Conservation (phyloP, 306 rosid species). For the Ochetophila trinervis region DNA sequence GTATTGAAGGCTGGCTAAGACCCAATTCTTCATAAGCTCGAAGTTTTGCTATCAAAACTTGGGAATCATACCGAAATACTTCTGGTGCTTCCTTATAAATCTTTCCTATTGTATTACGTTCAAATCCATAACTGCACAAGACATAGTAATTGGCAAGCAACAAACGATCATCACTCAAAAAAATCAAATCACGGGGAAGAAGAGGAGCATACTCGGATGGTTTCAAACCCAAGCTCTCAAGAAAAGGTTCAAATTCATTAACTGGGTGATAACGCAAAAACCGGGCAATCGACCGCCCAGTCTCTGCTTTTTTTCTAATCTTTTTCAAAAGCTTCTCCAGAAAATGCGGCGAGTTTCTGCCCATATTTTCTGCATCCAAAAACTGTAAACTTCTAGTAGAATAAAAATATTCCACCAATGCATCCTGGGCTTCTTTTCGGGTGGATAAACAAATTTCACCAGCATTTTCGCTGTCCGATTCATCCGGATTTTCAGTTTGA, state of each 20-base stretch:
- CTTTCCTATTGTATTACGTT: slow-evolving; percentile 49
- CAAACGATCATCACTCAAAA: slow-evolving; percentile 47
- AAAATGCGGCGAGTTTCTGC: slow-evolving; percentile 64
- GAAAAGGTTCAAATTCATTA: slow-evolving; percentile 84
- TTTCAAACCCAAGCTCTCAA: slow-evolving; percentile 74
- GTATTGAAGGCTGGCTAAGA: slow-evolving; percentile 24
- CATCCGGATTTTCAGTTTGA: not conserved
- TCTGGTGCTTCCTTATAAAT: slow-evolving; percentile 45
- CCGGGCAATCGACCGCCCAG: slow-evolving; percentile 36
- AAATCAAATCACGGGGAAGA: slow-evolving; percentile 57
- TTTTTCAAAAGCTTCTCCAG: slow-evolving; percentile 41
- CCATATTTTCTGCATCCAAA: slow-evolving; percentile 73
- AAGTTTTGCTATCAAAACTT: slow-evolving; percentile 57
- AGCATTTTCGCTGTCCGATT: slow-evolving; percentile 6
- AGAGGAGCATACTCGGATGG: slow-evolving; percentile 56
- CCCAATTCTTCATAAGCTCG: slow-evolving; percentile 52
- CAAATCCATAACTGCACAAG: slow-evolving; percentile 59
- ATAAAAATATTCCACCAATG: slow-evolving; percentile 71
- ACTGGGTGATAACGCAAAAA: slow-evolving; percentile 68
- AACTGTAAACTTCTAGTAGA: slow-evolving; percentile 59
- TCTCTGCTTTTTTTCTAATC: slow-evolving; percentile 21
- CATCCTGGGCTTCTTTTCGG: slow-evolving; percentile 57
- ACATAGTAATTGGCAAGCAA: slow-evolving; percentile 58
- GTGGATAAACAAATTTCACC: slow-evolving; percentile 14
- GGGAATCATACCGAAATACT: slow-evolving; percentile 39